phyloP scores from a whole-genome alignment of 257 asterid genomes.

The Euphrasia confusa region DNA sequence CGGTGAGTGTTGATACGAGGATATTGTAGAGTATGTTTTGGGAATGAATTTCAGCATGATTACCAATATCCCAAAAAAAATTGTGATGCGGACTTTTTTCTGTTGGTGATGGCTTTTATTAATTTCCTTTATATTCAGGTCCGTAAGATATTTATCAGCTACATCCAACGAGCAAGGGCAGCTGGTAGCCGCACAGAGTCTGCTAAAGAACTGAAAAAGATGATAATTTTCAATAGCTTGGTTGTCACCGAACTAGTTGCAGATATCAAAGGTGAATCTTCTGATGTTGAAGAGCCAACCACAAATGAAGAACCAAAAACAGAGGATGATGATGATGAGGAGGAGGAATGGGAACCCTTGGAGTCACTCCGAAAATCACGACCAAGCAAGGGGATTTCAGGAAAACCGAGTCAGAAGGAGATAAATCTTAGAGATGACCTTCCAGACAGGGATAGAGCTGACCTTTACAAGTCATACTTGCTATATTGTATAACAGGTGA shows the following conservation, averaged over 20 bases:
- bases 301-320: conserved; percentile 35
- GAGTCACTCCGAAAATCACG: conserved; percentile 67
- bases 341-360: conserved; percentile 82
- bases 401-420: conserved; percentile 65
- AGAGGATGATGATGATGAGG: conserved; percentile 37
- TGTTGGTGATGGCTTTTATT: conserved; percentile 4
- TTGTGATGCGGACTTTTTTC: background rate
- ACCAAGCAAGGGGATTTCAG: conserved; percentile 42
- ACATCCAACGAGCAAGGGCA: conserved; percentile 75
- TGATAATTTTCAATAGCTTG: conserved; percentile 78
- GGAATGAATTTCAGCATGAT: conserved; percentile 1
- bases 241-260: conserved; percentile 75
- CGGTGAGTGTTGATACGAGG: conserved; percentile 51
- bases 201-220: conserved; percentile 75
- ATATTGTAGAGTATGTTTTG: conserved; percentile 14
- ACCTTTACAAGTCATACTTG: conserved; percentile 86
- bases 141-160: conserved; percentile 66
- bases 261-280: conserved; percentile 86
- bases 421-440: conserved; percentile 86
- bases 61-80: background rate
- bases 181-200: conserved; percentile 71
- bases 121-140: conserved; percentile 46
- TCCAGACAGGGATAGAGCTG: conserved; percentile 74
- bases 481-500: conserved; percentile 83
- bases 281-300: conserved; percentile 47